phyloP scores from a whole-genome alignment of 495 filamentous ascomycete genomes.

The Lophiostoma macrostomum region DNA sequence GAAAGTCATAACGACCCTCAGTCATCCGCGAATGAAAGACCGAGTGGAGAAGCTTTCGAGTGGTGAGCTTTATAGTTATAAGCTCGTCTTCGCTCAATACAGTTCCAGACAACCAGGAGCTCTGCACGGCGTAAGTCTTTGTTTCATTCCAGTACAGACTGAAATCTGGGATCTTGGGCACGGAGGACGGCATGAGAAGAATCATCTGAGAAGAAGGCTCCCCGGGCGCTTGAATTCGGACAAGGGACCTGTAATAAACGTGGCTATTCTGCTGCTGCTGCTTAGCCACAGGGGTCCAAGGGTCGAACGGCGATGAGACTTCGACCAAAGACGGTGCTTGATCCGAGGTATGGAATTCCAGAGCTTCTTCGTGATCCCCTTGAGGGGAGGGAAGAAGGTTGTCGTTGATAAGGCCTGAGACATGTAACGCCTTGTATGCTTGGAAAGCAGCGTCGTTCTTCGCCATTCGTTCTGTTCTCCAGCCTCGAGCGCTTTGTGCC shows the following conservation, averaged over 20 bases:
- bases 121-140: conserved; percentile 23
- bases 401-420: conserved; percentile 70
- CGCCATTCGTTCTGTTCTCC: conserved; percentile 72
- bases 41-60: conserved; percentile 38
- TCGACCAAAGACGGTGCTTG: conserved; percentile 43
- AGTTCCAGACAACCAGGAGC: not conserved
- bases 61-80: conserved; percentile 26
- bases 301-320: conserved; percentile 58
- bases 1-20: conserved; percentile 36
- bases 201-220: conserved; percentile 35
- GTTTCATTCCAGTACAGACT: conserved; percentile 48
- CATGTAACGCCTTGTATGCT: conserved; percentile 69
- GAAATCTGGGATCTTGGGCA: conserved; percentile 39
- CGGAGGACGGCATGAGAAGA: conserved; percentile 40
- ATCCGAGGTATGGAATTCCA: conserved; percentile 18
- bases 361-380: conserved; percentile 44
- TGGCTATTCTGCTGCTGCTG: conserved; percentile 47
- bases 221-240: conserved; percentile 34
- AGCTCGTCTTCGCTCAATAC: conserved; percentile 8
- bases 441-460: conserved; percentile 81
- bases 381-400: conserved; percentile 65
- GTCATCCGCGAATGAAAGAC: conserved; percentile 38
- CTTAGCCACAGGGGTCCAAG: conserved; percentile 61
- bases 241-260: conserved; percentile 40
- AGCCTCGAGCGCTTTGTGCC: conserved; percentile 51